Base-by-base conservation (phyloP, 2,329 filamentous ascomycete genomes). In the Sclerotiophoma versabilis region DNA sequence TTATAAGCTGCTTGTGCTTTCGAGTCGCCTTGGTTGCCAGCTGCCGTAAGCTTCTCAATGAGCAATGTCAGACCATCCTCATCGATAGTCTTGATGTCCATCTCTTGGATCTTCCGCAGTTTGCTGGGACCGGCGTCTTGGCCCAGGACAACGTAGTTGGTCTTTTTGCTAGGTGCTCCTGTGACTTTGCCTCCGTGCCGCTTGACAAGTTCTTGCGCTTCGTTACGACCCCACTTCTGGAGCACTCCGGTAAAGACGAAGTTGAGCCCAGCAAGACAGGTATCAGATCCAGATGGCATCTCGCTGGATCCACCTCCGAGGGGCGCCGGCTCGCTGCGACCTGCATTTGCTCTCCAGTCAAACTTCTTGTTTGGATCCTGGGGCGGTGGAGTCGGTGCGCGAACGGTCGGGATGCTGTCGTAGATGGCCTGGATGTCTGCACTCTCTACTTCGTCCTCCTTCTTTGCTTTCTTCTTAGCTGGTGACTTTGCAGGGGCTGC, bases 191-290 rank as follows among this genome's bases (percentile, higher is more conserved):
- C 95, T 34, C 95, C 96, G 73, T 97, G 96, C 58, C 88, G 87
- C 75, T 99, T 99, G 51, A 98, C 91, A 15, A 99, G 80, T 36
- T 84, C 87, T 62, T 93, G 88, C 1, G 86, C 93, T 65, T 96
- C 92, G 5, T 96, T 92, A 57, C 95, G 87, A 37, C 90, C 87
- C 51, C 98, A 84, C 0, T 85, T 87, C 57, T 90, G 84, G 32
- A 98, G 80, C 20, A 97, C 83, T 20, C 95, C 95, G 0, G 96
- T 99, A 68, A 99, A 99, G 23, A 99, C 95, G 70, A 99, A 99
- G 0, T 87, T 90, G 49, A 98, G 81, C 0, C 96, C 95, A 49
- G 88, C 87, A 50, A 99, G 83, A 71, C 95, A 99, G 65, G 97
- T 96, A 10, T 95, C 91, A 46, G 87, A 87, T 7, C 95, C 95